Conservation (phyloP, 192 early-diverging fungal species). For the Gryganskiella cystojenkinii region DNA sequence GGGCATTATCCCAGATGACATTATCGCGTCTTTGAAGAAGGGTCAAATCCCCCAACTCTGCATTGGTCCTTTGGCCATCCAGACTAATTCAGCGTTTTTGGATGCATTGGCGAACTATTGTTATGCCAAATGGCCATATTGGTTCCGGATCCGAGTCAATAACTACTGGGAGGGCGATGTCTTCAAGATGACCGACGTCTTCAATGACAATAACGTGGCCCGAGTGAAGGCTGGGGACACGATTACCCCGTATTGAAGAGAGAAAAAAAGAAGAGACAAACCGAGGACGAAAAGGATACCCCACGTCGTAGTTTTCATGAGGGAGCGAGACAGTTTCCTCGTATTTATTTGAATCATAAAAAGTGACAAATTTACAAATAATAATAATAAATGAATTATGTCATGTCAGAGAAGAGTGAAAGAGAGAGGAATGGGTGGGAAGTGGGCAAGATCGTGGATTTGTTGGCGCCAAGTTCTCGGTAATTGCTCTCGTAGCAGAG, state of each 20-base stretch:
- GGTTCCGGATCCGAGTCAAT: conserved; percentile 52
- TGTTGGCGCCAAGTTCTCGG: too few relatives aligned
- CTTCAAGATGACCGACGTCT: conserved; percentile 33
- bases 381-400: background rate
- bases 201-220: conserved; percentile 51
- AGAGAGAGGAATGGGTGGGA: too few relatives aligned
- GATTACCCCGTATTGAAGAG: conserved; percentile 33
- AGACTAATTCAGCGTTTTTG: conserved; percentile 34
- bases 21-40: conserved; percentile 31
- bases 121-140: conserved; percentile 45
- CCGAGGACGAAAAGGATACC: background rate
- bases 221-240: conserved; percentile 32
- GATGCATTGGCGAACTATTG: conserved; percentile 29
- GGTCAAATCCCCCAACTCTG: conserved; percentile 38
- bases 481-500: too few relatives aligned
- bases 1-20: conserved; percentile 22
- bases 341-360: too few relatives aligned
- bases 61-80: conserved; percentile 32
- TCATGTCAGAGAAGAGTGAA: too few relatives aligned
- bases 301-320: too few relatives aligned
- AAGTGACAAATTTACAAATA: background rate
- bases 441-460: too few relatives aligned
- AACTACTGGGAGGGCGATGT: conserved; percentile 54
- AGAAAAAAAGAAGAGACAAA: too few relatives aligned
- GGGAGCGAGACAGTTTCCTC: too few relatives aligned